Evolutionary conservation across 139 green algal genomes (phyloP), one percentile per base, ranked within the genome.

Genomic region (Edaphochlamys debaryana): DNA sequence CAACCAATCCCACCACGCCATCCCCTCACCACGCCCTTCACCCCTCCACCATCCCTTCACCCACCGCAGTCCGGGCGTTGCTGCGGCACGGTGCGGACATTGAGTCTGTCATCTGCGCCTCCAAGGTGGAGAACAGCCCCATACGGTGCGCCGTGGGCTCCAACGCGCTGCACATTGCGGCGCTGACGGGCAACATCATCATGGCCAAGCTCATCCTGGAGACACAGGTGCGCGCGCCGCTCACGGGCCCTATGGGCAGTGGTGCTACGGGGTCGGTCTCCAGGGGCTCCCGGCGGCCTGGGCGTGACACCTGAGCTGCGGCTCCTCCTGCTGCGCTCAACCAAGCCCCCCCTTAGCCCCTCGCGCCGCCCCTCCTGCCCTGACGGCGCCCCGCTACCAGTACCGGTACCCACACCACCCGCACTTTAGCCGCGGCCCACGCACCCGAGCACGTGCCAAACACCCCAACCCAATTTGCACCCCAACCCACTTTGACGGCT

Each of bases 111-210:
- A 90, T 90, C 38, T 66, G 50, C 3, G 69, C 87, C 4, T 64
- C 78, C 7, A 85, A 84, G 40, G 48, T 91, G 9, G 70, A 85
- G 48, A 85, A 87, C 80, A 82, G 77, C 37, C 89, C 86, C 19
- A 87, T 90, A 4, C 80, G 81, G 25, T 89, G 84, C 62, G 68
- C 87, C 2, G 50, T 82, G 13, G 90, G 87, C 83, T 89, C 80
- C 50, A 93, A 87, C 32, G 87, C 84, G 34, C 79, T 93, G 71
- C 90, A 93, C 71, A 87, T 93, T 40, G 90, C 90, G n/a, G 87
- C 90, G 23, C 76, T 89, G 45, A 85, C 85, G 19, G 87, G 87
- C 23, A 89, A 93, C 69, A 70, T 91, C n/a, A 30, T 80, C 3
- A 86, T 91, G 86, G 86, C 80, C 0, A 80, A 87, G n/a, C 27